phyloP scores from a whole-genome alignment of 164 flowering plant genomes.

The Malania oleifera region DNA sequence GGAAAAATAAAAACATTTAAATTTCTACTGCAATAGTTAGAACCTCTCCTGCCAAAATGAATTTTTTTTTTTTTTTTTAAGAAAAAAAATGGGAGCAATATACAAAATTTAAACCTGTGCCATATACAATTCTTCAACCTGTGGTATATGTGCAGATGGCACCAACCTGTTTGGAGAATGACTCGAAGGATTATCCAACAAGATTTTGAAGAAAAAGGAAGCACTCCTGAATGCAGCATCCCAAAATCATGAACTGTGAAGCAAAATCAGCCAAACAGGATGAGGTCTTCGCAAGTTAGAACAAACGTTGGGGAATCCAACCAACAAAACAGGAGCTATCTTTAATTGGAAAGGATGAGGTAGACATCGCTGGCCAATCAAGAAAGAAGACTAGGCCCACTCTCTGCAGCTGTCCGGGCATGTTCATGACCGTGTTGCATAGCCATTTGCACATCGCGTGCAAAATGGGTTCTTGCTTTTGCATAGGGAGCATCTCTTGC shows the following conservation, averaged over 20 bases:
- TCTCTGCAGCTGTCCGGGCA: conserved; percentile 66
- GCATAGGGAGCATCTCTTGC: conserved; percentile 99
- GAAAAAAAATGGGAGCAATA: conserved; percentile 14
- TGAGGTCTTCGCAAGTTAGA: no score
- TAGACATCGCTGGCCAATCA: conserved; percentile 19
- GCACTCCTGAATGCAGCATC: not conserved
- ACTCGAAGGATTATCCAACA: no score
- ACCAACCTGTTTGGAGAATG: no score
- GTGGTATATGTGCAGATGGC: no score
- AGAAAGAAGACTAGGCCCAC: conserved; percentile 81
- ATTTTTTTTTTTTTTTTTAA: no score
- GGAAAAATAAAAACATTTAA: no score
- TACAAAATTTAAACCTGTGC: conserved; percentile 14
- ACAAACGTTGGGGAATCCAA: not conserved
- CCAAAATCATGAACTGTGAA: not conserved
- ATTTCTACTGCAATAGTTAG: no score
- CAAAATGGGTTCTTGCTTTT: conserved; percentile 79
- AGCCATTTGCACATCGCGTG: conserved; percentile 83
- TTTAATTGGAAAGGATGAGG: not conserved
- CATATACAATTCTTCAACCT: not conserved
- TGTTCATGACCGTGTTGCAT: conserved; percentile 50
- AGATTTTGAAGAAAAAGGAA: not conserved
- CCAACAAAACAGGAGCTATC: not conserved
- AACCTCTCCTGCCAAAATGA: no score
- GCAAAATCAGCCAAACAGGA: not conserved